Conservation (phyloP, 352 stramenopile species). For the Thalassiosira gravida region DNA sequence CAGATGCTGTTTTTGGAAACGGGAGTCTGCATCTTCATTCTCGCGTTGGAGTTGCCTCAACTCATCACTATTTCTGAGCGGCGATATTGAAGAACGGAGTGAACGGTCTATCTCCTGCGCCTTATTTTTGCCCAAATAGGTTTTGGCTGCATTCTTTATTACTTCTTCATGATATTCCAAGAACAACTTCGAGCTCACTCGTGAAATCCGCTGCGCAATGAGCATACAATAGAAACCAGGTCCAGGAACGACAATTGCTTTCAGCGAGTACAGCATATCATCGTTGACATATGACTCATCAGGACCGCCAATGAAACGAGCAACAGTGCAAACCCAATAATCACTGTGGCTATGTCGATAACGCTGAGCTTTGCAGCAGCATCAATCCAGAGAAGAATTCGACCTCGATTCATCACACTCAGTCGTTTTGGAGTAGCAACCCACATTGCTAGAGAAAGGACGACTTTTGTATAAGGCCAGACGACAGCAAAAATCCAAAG, state of each 20-base stretch:
- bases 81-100: not conserved
- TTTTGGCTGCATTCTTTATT: slow-evolving; percentile 19
- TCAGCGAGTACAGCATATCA: slow-evolving; percentile 42
- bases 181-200: slow-evolving; percentile 50
- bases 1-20: no score
- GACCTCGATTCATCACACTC: slow-evolving; percentile 33
- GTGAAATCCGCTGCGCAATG: slow-evolving; percentile 48
- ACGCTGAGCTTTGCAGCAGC: slow-evolving; percentile 51
- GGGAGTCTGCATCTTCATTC: no score
- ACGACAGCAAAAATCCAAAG: slow-evolving; percentile 53
- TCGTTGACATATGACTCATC: slow-evolving; percentile 22
- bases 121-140: not conserved
- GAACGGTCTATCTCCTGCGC: not conserved
- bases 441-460: slow-evolving; percentile 41
- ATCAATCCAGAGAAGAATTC: slow-evolving; percentile 60
- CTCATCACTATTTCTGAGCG: not conserved
- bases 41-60: no score
- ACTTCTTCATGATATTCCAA: slow-evolving; percentile 55
- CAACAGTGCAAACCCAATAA: slow-evolving; percentile 49
- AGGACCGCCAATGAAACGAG: slow-evolving; percentile 54
- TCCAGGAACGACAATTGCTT: slow-evolving; percentile 43
- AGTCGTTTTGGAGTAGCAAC: slow-evolving; percentile 38
- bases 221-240: slow-evolving; percentile 56
- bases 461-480: slow-evolving; percentile 62
- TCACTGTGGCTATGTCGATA: slow-evolving; percentile 56